phyloP scores from a whole-genome alignment of 768 basidiomycete species.

The Suillus clintonianus region DNA sequence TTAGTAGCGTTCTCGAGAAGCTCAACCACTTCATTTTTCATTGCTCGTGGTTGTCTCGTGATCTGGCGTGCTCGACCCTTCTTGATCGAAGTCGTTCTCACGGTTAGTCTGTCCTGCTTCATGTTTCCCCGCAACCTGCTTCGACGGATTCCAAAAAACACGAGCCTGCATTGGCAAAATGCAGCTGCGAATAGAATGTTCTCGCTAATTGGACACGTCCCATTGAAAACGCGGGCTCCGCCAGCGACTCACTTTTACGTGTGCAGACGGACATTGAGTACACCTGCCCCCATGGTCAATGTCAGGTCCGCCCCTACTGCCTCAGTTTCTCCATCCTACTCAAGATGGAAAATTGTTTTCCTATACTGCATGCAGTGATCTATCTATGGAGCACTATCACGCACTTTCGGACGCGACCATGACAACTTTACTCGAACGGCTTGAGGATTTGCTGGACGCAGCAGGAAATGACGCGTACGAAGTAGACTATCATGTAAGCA shows the following conservation, averaged over 20 bases:
- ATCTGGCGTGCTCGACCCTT: not conserved
- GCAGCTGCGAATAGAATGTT: not conserved
- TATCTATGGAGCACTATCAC: conserved; percentile 73
- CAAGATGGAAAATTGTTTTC: not conserved
- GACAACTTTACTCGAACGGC: conserved; percentile 69
- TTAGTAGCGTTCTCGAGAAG: not conserved
- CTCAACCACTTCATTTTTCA: not conserved
- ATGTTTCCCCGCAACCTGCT: conserved; percentile 6
- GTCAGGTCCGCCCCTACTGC: conserved; percentile 44
- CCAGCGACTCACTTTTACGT: conserved; percentile 4
- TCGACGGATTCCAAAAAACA: conserved; percentile 1
- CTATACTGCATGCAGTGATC: conserved; percentile 33
- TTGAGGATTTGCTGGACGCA: conserved; percentile 74
- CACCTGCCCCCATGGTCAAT: conserved; percentile 59
- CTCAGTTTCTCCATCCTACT: not conserved
- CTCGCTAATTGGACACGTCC: not conserved
- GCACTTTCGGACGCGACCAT: conserved; percentile 73
- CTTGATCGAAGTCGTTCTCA: not conserved
- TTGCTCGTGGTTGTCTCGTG: not conserved
- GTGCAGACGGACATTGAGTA: conserved; percentile 35
- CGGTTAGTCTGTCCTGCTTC: not conserved
- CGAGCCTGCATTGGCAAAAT: not conserved
- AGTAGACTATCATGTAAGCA: conserved; percentile 84
- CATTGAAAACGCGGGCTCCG: not conserved
- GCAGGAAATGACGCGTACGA: conserved; percentile 61